Evolutionary conservation across 2,329 filamentous ascomycete species (phyloP).

Genomic region (Neopestalotiopsis sp.): DNA sequence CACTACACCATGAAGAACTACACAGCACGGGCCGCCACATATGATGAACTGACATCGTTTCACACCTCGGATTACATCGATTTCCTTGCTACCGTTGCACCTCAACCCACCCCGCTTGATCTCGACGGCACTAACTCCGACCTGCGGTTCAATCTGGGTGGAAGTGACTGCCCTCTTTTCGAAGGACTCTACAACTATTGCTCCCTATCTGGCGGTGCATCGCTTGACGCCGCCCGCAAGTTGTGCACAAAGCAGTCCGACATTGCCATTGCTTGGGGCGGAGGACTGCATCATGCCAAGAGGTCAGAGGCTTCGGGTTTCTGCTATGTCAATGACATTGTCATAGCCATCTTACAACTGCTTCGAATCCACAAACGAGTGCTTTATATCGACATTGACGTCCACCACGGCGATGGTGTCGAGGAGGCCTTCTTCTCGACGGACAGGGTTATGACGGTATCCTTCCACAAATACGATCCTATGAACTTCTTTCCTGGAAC

Average conservation of each 20-base stretch:
- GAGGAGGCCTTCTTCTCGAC: slow-evolving; percentile 91
- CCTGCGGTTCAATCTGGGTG: slow-evolving; percentile 81
- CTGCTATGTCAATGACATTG: slow-evolving; percentile 99
- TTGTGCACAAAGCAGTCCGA: slow-evolving; percentile 86
- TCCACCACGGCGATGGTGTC: slow-evolving; percentile 89
- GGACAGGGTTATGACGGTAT: slow-evolving; percentile 89
- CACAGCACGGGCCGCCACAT: slow-evolving; percentile 80
- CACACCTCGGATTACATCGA: slow-evolving; percentile 91
- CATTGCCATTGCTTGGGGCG: slow-evolving; percentile 97
- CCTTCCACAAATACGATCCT: slow-evolving; percentile 95
- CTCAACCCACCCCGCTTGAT: slow-evolving; percentile 67
- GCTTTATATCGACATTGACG: slow-evolving; percentile 93
- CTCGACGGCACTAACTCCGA: slow-evolving; percentile 68
- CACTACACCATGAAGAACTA: slow-evolving; percentile 97
- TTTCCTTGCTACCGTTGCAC: slow-evolving; percentile 77
- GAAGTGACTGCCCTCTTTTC: slow-evolving; percentile 95
- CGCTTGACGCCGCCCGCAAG: slow-evolving; percentile 88
- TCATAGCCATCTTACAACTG: slow-evolving; percentile 88
- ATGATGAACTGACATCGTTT: slow-evolving; percentile 86
- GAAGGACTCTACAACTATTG: slow-evolving; percentile 96
- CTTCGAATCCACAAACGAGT: slow-evolving; percentile 83
- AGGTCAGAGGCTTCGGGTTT: slow-evolving; percentile 93
- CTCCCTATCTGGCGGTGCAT: slow-evolving; percentile 89
- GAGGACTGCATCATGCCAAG: slow-evolving; percentile 95
- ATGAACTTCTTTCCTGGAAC: slow-evolving; percentile 87